These are phyloP conservation scores for Meira nashicola DNA, from an alignment of 1,284 basidiomycete genomes.

Conservation along the genomic window DNA sequence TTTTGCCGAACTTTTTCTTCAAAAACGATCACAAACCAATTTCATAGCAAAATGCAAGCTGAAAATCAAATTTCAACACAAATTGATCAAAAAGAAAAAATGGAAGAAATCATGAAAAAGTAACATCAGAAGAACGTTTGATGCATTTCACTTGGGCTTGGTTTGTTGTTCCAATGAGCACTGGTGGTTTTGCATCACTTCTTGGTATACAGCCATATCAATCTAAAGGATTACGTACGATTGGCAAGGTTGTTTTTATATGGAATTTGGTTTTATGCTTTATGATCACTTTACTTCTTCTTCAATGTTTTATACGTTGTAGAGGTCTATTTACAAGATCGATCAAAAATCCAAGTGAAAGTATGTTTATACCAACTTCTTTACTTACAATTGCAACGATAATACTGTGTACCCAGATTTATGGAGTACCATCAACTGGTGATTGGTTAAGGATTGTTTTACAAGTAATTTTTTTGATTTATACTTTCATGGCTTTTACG, in stretches of 20 bases:
- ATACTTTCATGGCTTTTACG: conserved; percentile 6
- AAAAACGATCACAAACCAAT: too few species aligned
- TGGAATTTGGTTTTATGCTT: conserved; percentile 15
- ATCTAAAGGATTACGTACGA: background rate
- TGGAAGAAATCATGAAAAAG: too few species aligned
- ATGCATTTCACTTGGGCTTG: too few species aligned
- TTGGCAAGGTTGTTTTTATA: conserved; percentile 3
- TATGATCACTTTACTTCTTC: conserved; percentile 11
- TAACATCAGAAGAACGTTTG: too few species aligned
- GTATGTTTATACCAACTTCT: conserved; percentile 22
- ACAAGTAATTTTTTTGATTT: conserved; percentile 17
- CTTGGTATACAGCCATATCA: conserved; percentile 3
- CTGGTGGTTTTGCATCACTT: background rate
- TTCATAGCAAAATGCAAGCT: too few species aligned
- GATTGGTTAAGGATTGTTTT: background rate
- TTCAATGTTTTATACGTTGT: conserved; percentile 15
- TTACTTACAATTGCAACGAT: conserved; percentile 20
- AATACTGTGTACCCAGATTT: conserved; percentile 10
- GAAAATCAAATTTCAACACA: too few species aligned
- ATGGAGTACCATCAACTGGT: background rate
- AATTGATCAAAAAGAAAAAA: too few species aligned
- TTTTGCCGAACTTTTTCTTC: too few species aligned
- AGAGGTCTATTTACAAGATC: conserved; percentile 12
- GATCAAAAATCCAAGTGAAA: conserved; percentile 22
- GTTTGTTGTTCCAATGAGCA: background rate